Evolutionary conservation across 257 asterid species (phyloP).

Genomic region (Capsicum chinense): DNA sequence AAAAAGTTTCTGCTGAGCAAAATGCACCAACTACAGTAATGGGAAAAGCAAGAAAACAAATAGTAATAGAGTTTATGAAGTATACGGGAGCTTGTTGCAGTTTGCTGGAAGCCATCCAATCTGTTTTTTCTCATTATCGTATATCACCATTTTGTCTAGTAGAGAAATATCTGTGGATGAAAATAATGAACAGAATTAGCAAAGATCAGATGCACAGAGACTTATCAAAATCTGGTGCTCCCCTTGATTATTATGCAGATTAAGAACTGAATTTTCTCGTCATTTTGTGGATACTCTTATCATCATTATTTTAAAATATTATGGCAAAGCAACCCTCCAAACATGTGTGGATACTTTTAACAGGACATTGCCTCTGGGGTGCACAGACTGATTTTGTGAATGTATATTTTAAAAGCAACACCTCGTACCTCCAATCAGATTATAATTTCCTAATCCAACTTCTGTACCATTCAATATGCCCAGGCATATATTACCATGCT

Average conservation of each 20-base stretch:
- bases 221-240: neutral
- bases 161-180: slow-evolving; percentile 65
- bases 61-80: neutral
- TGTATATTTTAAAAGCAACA: too few species aligned
- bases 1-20: neutral
- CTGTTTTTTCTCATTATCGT: slow-evolving; percentile 71
- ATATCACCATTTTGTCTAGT: slow-evolving; percentile 85
- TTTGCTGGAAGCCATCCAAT: slow-evolving; percentile 75
- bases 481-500: slow-evolving; percentile 78
- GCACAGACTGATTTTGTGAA: too few species aligned
- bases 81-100: slow-evolving; percentile 49
- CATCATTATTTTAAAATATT: neutral
- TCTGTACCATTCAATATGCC: slow-evolving; percentile 84
- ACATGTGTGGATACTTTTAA: neutral
- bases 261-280: neutral
- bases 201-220: slow-evolving; percentile 27
- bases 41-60: neutral
- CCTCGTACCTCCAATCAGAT: slow-evolving; percentile 78
- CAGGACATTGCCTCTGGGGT: too few species aligned
- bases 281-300: neutral
- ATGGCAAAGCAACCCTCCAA: neutral
- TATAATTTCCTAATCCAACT: slow-evolving; percentile 64
- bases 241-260: neutral
- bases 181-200: neutral
- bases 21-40: neutral